Evolutionary conservation across 768 basidiomycete genomes (phyloP).

Genomic region (Boletus vermiculosoides): DNA sequence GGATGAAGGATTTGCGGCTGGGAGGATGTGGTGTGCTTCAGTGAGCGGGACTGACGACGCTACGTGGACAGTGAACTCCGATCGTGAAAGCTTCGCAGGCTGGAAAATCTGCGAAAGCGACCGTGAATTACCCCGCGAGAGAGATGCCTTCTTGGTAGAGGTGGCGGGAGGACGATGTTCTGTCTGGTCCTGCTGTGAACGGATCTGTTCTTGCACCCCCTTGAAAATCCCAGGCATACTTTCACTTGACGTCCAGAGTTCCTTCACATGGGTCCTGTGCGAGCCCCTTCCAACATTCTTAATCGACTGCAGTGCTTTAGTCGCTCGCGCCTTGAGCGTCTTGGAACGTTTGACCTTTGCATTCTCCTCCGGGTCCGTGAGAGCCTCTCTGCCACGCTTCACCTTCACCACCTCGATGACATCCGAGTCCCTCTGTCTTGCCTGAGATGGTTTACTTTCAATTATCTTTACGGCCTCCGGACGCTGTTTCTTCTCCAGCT

Average conservation of each 20-base stretch:
- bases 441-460: constrained; percentile 17
- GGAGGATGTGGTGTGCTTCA: constrained; percentile 9
- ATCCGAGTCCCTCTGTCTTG: constrained; percentile 36
- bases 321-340: constrained; percentile 48
- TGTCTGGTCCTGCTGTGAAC: constrained; percentile 12
- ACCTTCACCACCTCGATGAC: constrained; percentile 63
- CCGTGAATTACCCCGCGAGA: constrained; percentile 29
- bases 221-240: constrained; percentile 27
- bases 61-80: constrained; percentile 25
- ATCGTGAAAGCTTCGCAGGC: constrained; percentile 28
- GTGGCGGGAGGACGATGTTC: constrained; percentile 14
- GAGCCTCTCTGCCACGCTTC: constrained; percentile 35
- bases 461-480: constrained; percentile 28
- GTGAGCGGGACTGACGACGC: constrained; percentile 22
- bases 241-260: constrained; percentile 35
- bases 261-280: constrained; percentile 40
- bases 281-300: constrained; percentile 41
- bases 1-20: constrained; percentile 9
- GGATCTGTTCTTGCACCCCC: constrained; percentile 27
- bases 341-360: constrained; percentile 34
- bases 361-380: constrained; percentile 25
- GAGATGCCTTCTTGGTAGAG: constrained; percentile 25
- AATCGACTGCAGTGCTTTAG: constrained; percentile 46
- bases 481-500: constrained; percentile 32
- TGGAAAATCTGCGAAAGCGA: constrained; percentile 33